These are phyloP conservation scores for Pisolithus marmoratus DNA, from an alignment of 768 basidiomycete genomes.

Conservation along the genomic window DNA sequence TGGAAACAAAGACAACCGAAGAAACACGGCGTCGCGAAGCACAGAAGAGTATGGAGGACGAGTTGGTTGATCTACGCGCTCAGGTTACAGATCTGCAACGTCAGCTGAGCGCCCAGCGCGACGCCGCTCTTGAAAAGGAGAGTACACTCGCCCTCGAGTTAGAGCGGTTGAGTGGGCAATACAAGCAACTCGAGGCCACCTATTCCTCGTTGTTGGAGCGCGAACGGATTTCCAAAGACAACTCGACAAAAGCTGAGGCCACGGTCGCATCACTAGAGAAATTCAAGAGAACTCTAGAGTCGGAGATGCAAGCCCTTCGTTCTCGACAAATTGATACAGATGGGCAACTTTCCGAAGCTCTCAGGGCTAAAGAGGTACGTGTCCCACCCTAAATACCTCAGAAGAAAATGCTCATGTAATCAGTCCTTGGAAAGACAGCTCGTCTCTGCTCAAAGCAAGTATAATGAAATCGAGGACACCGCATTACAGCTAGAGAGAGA, in stretches of 20 bases:
- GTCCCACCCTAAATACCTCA: background rate
- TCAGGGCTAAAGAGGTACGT: conserved; percentile 70
- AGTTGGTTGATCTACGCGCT: conserved; percentile 65
- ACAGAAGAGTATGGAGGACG: conserved; percentile 82
- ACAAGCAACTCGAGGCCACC: conserved; percentile 51
- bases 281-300: conserved; percentile 58
- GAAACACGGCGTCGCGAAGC: conserved; percentile 79
- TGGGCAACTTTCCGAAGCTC: conserved; percentile 52
- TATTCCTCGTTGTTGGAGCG: conserved; percentile 62
- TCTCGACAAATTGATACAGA: conserved; percentile 66
- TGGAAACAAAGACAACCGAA: conserved; percentile 83
- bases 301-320: conserved; percentile 66
- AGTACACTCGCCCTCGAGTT: conserved; percentile 73
- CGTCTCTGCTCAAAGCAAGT: conserved; percentile 63
- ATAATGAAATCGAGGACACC: conserved; percentile 83
- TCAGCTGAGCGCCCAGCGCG: conserved; percentile 63
- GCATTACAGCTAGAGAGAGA: conserved; percentile 82
- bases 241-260: conserved; percentile 44
- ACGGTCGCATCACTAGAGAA: conserved; percentile 59
- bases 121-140: conserved; percentile 55
- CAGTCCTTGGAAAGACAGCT: conserved; percentile 79
- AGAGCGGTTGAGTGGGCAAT: conserved; percentile 57
- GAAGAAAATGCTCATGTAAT: background rate
- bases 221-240: conserved; percentile 47
- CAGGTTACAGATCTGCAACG: conserved; percentile 58